Percentiles rank a stretch among this genome's conserved stretches.
phyloP scores from a whole-genome alignment of 371 early-diverging fungal species.

The Ordospora colligata region DNA sequence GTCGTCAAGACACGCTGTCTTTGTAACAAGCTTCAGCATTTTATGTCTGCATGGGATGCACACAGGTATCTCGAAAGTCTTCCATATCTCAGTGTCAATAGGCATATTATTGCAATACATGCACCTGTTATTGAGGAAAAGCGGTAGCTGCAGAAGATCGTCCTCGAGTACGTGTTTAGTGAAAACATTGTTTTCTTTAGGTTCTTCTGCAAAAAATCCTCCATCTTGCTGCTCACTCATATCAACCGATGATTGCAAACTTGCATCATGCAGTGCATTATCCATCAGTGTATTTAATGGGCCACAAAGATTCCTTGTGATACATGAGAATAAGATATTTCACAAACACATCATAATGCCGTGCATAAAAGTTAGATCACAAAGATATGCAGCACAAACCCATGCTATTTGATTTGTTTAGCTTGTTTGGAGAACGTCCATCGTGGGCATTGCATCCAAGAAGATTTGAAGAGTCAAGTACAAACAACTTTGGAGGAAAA shows the following conservation, averaged over 20 bases:
- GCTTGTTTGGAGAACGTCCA: background rate
- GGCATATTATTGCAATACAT: conserved; percentile 33
- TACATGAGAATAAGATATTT: background rate
- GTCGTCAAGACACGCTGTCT: conserved; percentile 52
- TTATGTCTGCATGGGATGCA: conserved; percentile 48
- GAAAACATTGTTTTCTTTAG: background rate
- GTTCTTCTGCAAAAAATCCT: background rate
- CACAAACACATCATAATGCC: background rate
- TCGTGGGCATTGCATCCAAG: conserved; percentile 55
- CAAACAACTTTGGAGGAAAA: conserved; percentile 59
- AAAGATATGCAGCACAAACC: background rate
- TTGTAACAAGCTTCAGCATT: conserved; percentile 51
- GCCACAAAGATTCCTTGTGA: background rate
- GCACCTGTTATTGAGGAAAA: conserved; percentile 29
- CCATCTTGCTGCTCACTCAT: background rate
- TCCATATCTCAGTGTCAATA: conserved; percentile 40
- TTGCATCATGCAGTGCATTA: background rate
- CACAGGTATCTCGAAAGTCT: conserved; percentile 43
- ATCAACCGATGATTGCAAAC: background rate
- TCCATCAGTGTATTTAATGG: background rate
- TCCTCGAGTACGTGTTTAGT: background rate
- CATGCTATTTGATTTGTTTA: conserved; percentile 53
- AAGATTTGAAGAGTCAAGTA: conserved; percentile 41
- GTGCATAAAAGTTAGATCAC: background rate
- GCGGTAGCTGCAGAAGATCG: background rate